phyloP scores from a whole-genome alignment of 768 basidiomycete genomes.

The Calocera viscosa region DNA sequence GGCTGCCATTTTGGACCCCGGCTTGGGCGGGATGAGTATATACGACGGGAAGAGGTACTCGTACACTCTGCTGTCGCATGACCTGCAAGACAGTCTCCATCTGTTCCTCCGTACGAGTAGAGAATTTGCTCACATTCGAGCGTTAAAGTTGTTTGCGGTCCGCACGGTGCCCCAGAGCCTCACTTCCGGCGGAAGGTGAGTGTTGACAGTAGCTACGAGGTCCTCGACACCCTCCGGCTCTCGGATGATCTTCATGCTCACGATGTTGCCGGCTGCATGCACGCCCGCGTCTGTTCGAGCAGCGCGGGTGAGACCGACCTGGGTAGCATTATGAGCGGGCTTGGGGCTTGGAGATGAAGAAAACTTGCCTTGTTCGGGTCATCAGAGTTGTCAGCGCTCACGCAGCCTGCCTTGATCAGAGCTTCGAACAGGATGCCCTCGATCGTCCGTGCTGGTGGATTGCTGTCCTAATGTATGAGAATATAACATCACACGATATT shows the following conservation, averaged over 20 bases:
- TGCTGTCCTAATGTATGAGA: constrained; percentile 30
- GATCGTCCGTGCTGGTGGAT: constrained; percentile 42
- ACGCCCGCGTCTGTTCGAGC: constrained; percentile 96
- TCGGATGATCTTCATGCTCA: constrained; percentile 41
- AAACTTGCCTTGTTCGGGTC: constrained; percentile 69
- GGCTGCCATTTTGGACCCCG: constrained; percentile 1
- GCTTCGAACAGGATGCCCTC: constrained; percentile 84
- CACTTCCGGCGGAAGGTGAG: constrained; percentile 80
- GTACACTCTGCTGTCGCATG: constrained; percentile 92
- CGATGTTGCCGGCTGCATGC: constrained; percentile 88
- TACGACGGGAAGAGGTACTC: constrained; percentile 96
- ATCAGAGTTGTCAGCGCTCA: constrained; percentile 88
- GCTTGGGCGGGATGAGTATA: constrained; percentile 59
- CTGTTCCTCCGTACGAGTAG: not conserved
- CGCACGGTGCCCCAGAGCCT: constrained; percentile 82
- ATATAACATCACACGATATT: not conserved
- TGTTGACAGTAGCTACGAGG: constrained; percentile 62
- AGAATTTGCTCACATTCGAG: constrained; percentile 24
- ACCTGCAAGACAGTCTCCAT: constrained; percentile 31
- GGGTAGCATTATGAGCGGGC: constrained; percentile 1
- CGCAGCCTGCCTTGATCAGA: constrained; percentile 75
- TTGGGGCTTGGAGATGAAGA: not conserved
- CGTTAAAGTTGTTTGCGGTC: constrained; percentile 31
- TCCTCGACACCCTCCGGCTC: constrained; percentile 57
- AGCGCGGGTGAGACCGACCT: constrained; percentile 77